phyloP scores from a whole-genome alignment of 495 filamentous ascomycete genomes.

The Oleoguttula mirabilis region DNA sequence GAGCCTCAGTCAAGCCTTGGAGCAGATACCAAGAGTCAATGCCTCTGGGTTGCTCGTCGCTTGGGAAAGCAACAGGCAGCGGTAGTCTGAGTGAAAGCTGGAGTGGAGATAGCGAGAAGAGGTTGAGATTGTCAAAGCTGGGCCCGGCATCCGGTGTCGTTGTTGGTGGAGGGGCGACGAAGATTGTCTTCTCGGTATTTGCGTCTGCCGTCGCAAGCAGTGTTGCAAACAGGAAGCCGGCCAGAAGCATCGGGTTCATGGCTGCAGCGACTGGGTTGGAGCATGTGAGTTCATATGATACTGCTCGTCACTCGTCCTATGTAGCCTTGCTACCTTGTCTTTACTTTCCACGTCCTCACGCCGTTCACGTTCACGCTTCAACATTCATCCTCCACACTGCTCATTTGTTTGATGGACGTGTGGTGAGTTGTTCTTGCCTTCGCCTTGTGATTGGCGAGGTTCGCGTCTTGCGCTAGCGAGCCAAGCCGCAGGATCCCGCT shows the following conservation, averaged over 20 bases:
- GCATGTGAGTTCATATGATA: too few species aligned
- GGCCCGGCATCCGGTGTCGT: conserved; percentile 44
- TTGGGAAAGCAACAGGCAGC: conserved; percentile 57
- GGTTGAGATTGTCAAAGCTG: conserved; percentile 50
- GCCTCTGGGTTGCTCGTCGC: conserved; percentile 39
- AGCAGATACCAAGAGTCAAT: conserved; percentile 71
- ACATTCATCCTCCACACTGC: too few species aligned
- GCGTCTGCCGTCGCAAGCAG: conserved; percentile 33
- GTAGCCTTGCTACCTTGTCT: too few species aligned
- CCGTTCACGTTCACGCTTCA: too few species aligned
- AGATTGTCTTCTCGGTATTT: conserved; percentile 89
- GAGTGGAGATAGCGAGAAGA: conserved; percentile 50
- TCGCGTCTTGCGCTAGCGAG: not conserved
- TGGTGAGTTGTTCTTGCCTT: not conserved
- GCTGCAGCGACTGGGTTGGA: too few species aligned
- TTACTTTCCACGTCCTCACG: too few species aligned
- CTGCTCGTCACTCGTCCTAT: too few species aligned
- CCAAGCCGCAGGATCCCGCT: too few species aligned
- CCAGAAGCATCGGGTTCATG: too few species aligned
- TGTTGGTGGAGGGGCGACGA: conserved; percentile 52
- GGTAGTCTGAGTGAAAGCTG: conserved; percentile 44
- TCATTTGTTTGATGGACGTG: too few species aligned
- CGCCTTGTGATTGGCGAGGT: not conserved
- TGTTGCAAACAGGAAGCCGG: conserved; percentile 22
- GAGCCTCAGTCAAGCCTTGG: conserved; percentile 55